phyloP scores from a whole-genome alignment of 345 rosid genomes.

The Anastatica hierochuntica region DNA sequence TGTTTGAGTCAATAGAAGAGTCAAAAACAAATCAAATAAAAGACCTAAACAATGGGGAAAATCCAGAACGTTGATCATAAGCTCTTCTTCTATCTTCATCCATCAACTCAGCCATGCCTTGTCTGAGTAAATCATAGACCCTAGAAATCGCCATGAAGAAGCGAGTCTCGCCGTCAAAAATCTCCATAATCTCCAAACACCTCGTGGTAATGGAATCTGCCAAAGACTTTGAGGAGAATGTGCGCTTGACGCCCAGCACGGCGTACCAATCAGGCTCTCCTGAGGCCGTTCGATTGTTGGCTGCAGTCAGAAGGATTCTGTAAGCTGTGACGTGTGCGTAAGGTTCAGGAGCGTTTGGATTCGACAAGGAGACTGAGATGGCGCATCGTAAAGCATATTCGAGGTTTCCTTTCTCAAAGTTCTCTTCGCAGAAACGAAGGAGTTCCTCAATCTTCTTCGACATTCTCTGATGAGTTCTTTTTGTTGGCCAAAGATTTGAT shows the following conservation, averaged over 20 bases:
- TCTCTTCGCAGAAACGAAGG: slow-evolving; percentile 19
- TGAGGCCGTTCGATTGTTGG: not conserved
- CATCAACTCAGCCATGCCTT: not conserved
- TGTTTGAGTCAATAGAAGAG: too few relatives aligned
- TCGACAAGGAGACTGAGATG: not conserved
- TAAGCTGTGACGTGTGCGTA: slow-evolving; percentile 18
- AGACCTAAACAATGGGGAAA: too few relatives aligned
- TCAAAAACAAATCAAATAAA: too few relatives aligned
- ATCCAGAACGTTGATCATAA: slow-evolving; percentile 9
- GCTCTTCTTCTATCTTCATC: not conserved
- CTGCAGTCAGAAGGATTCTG: slow-evolving; percentile 9
- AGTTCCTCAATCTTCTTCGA: not conserved
- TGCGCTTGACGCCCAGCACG: not conserved
- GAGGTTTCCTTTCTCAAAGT: not conserved
- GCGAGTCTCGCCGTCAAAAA: not conserved
- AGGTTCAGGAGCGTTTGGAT: slow-evolving; percentile 7
- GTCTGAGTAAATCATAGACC: not conserved
- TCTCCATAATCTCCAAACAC: not conserved
- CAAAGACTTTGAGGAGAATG: not conserved
- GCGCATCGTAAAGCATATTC: slow-evolving; percentile 11
- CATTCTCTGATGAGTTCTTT: too few relatives aligned
- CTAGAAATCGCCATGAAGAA: not conserved
- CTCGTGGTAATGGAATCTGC: not conserved
- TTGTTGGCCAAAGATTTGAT: too few relatives aligned
- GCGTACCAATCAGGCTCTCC: slow-evolving; percentile 21